Evolutionary conservation across 2,329 filamentous ascomycete genomes (phyloP).

Genomic region (Verticillium klebahnii): DNA sequence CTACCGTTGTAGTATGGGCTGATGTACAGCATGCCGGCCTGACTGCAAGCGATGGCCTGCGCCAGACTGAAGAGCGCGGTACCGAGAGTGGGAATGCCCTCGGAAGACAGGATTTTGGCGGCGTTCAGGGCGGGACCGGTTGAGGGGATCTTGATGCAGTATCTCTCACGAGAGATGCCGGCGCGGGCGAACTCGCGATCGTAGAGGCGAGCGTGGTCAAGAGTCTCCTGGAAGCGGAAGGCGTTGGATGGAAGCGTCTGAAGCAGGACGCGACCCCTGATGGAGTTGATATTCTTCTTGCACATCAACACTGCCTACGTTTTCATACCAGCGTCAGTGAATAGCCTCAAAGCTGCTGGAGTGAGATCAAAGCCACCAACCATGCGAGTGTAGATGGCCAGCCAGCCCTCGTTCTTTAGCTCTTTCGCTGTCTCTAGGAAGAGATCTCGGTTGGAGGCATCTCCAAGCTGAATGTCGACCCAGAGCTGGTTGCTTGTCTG

Average conservation of each 20-base stretch:
- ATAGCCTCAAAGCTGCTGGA: no score
- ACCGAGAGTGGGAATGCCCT: conserved; percentile 42
- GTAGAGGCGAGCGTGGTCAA: conserved; percentile 41
- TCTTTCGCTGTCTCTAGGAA: conserved; percentile 36
- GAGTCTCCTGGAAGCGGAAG: conserved; percentile 37
- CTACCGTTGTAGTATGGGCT: conserved; percentile 45
- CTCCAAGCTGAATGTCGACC: conserved; percentile 40
- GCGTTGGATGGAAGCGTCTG: conserved; percentile 42
- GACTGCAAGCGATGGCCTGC: conserved; percentile 44
- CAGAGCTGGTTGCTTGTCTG: conserved; percentile 46
- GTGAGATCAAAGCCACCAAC: conserved; percentile 13
- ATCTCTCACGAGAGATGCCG: conserved; percentile 39
- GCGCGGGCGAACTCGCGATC: conserved; percentile 38
- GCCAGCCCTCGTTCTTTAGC: conserved; percentile 39
- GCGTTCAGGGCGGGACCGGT: conserved; percentile 43
- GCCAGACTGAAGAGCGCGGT: conserved; percentile 41
- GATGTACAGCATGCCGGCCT: conserved; percentile 41
- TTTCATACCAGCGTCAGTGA: background rate
- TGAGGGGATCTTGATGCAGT: conserved; percentile 47
- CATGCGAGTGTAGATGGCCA: conserved; percentile 43
- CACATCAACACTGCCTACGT: conserved; percentile 38
- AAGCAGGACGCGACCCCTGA: conserved; percentile 42
- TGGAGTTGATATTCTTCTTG: conserved; percentile 38
- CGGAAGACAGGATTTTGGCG: conserved; percentile 32
- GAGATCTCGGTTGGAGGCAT: conserved; percentile 36